Percentiles rank a stretch among this genome's conserved stretches.
phyloP scores from a whole-genome alignment of 306 rosid genomes.

The Begonia masoniana region DNA sequence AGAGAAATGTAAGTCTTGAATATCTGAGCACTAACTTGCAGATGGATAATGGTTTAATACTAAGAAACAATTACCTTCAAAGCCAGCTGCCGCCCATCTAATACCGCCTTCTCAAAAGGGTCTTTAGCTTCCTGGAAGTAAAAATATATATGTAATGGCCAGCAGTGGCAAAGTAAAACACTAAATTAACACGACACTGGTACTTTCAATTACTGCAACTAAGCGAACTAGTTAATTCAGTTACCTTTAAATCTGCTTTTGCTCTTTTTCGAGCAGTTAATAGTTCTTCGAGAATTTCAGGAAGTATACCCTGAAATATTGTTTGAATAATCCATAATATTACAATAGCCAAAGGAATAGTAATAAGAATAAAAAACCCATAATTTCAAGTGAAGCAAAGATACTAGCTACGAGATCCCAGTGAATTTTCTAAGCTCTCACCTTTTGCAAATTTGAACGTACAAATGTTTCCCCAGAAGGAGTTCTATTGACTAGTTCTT shows the following conservation, averaged over 20 bases:
- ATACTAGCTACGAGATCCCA: not conserved
- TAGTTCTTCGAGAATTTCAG: slow-evolving; percentile 96
- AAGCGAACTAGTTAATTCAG: not conserved
- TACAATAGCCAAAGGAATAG: not conserved
- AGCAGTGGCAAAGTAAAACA: slow-evolving; percentile 1
- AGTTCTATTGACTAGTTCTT: slow-evolving; percentile 70
- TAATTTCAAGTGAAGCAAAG: not conserved
- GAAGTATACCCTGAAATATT: slow-evolving; percentile 80
- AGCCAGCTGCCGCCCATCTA: slow-evolving; percentile 92
- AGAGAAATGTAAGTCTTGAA: not conserved
- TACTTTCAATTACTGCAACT: slow-evolving; percentile 12
- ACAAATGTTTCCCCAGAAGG: slow-evolving; percentile 97
- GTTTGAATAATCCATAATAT: slow-evolving; percentile 3
- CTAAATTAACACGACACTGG: slow-evolving; percentile 7
- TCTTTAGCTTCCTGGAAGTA: slow-evolving; percentile 67
- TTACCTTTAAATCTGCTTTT: slow-evolving; percentile 89
- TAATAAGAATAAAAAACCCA: not conserved
- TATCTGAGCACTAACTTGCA: not conserved
- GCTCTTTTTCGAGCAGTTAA: slow-evolving; percentile 89
- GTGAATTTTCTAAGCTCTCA: slow-evolving; percentile 5
- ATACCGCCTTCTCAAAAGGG: slow-evolving; percentile 92
- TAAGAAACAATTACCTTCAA: slow-evolving; percentile 43
- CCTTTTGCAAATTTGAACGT: slow-evolving; percentile 78
- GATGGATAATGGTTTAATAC: slow-evolving; percentile 9
- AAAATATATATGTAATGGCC: slow-evolving; percentile 2